Conservation (phyloP, 2,329 filamentous ascomycete species). For the Colletotrichum simmondsii region DNA sequence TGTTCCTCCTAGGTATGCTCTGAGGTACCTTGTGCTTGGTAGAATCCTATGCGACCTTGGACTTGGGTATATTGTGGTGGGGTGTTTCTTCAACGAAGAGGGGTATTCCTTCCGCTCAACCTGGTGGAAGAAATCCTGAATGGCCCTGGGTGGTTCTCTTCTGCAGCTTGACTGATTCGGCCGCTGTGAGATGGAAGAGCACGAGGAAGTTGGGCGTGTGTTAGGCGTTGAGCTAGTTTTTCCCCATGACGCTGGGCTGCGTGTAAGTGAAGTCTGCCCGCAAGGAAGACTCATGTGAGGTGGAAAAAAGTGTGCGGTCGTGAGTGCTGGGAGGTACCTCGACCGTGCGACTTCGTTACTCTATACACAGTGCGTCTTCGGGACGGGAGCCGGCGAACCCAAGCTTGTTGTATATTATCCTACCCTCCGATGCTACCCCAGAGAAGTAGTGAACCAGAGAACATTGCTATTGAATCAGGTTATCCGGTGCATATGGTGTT, state of each 20-base stretch:
- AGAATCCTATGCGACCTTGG: not conserved
- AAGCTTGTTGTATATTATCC: slow-evolving; percentile 14
- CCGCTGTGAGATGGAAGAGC: not conserved
- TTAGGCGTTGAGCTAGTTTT: not conserved
- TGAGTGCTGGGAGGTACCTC: not conserved
- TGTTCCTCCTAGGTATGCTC: no score
- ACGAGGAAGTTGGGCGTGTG: not conserved
- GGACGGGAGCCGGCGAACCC: slow-evolving; percentile 15
- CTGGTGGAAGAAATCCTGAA: not conserved
- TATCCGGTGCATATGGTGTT: not conserved
- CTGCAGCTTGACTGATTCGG: not conserved
- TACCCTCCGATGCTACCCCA: slow-evolving; percentile 18
- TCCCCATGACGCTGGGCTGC: not conserved
- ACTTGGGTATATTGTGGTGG: not conserved
- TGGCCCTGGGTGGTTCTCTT: not conserved
- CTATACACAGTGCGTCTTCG: not conserved
- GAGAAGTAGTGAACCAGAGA: not conserved
- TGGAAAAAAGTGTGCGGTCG: slow-evolving; percentile 18
- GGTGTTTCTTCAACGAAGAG: not conserved
- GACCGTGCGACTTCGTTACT: not conserved
- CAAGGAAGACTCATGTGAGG: not conserved
- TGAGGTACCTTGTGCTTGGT: not conserved
- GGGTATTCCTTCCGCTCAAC: not conserved
- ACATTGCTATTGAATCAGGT: not conserved
- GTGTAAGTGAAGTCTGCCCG: slow-evolving; percentile 30